phyloP scores from a whole-genome alignment of 2,329 filamentous ascomycete genomes.

The Xylaria sp. region DNA sequence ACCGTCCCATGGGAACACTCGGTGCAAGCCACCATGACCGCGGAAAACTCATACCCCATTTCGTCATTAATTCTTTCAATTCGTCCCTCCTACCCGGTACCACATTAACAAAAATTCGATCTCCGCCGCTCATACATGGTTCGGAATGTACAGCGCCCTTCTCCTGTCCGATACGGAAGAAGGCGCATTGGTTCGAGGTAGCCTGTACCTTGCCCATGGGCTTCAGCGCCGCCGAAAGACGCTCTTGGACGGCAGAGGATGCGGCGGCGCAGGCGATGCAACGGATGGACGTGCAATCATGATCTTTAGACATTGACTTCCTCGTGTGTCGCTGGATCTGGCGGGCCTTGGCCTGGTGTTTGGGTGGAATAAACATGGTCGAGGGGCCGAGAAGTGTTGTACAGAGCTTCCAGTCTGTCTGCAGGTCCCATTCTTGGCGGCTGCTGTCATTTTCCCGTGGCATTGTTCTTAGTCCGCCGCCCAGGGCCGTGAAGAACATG shows the following conservation, averaged over 20 bases:
- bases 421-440: constrained; percentile 17
- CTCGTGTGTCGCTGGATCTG: constrained; percentile 30
- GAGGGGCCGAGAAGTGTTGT: constrained; percentile 42
- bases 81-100: constrained; percentile 35
- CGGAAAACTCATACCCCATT: constrained; percentile 38
- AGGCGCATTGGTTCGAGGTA: constrained; percentile 32
- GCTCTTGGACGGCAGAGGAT: constrained; percentile 36
- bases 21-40: constrained; percentile 32
- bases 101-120: constrained; percentile 37
- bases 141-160: constrained; percentile 41
- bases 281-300: constrained; percentile 39
- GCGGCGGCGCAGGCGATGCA: constrained; percentile 41
- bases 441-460: constrained; percentile 1
- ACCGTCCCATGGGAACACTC: neutral
- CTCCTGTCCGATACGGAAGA: constrained; percentile 40
- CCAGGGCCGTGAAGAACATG: constrained; percentile 36
- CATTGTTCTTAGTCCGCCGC: constrained; percentile 17
- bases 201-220: constrained; percentile 24
- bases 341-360: constrained; percentile 32
- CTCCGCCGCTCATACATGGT: constrained; percentile 31
- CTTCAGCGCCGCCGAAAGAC: constrained; percentile 31
- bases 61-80: constrained; percentile 28
- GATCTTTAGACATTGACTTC: constrained; percentile 27
- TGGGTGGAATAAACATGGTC: constrained; percentile 40
- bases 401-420: constrained; percentile 46